Percentiles rank a stretch among this genome's conserved stretches.
These are phyloP conservation scores for Punctularia strigosozonata DNA, from an alignment of 768 basidiomycete genomes.

Conservation along the genomic window DNA sequence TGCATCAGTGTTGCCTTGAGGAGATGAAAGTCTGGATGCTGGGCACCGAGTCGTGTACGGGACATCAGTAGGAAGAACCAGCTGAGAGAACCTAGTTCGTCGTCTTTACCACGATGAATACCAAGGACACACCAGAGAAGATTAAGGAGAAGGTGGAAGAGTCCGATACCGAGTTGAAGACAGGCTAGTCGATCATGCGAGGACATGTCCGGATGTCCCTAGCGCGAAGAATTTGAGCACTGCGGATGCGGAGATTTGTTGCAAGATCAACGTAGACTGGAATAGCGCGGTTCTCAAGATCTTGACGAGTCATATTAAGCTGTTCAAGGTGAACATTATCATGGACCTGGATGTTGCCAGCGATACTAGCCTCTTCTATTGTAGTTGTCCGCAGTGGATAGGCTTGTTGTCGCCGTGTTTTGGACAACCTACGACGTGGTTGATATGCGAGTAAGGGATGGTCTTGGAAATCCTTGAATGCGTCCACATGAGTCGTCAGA, in stretches of 20 bases:
- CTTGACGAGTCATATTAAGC: constrained; percentile 7
- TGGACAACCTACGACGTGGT: no score
- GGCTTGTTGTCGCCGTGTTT: no score
- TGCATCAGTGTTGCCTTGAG: constrained; percentile 14
- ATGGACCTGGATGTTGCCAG: constrained; percentile 18
- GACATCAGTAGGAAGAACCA: constrained; percentile 20
- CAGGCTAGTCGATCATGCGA: constrained; percentile 11
- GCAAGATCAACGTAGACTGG: constrained; percentile 9
- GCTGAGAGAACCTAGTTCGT: constrained; percentile 15
- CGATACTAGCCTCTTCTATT: constrained; percentile 19
- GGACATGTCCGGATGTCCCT: constrained; percentile 14
- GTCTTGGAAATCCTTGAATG: no score
- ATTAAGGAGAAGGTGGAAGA: constrained; percentile 24
- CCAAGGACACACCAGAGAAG: constrained; percentile 20
- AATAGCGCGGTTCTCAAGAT: constrained; percentile 4
- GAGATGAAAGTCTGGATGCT: constrained; percentile 24
- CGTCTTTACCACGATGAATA: constrained; percentile 16
- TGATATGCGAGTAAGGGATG: no score
- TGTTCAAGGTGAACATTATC: constrained; percentile 16
- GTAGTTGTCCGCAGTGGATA: constrained; percentile 14
- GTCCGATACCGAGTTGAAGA: constrained; percentile 17
- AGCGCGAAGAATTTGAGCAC: constrained; percentile 7
- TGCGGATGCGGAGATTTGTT: constrained; percentile 12
- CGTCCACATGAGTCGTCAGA: no score
- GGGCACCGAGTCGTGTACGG: constrained; percentile 11